Base-by-base conservation (phyloP, 805 yeast species). In the Clavispora vitiphila region DNA sequence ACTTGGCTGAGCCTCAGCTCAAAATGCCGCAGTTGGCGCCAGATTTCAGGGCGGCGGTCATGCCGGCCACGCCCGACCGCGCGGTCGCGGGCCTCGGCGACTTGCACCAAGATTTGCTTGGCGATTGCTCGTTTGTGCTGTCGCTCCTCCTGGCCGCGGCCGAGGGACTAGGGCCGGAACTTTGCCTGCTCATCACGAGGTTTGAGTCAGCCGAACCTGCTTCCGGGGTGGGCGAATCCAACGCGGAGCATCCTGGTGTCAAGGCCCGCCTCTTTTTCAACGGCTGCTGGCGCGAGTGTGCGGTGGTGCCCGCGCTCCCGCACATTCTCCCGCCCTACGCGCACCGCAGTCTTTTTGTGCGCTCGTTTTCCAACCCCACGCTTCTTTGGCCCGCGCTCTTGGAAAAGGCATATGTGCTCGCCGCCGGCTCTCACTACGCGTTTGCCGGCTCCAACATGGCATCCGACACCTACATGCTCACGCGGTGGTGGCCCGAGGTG, bases 121-220 rank as follows among this genome's bases (percentile, higher is more conserved):
- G 78, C 8, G 81, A 86, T 58, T 87, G 95, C 60, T 85, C 95
- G 0, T 78, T 86, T 55, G 86, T 86, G 3, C 79, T 89, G 2
- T 69, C 90, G 0, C 53, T 86, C 12, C 62, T 84, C 12, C 76
- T 86, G 1, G 60, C 81, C 1, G 55, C 67, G 2, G 46, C 46
- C 10, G 25, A 35, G 30, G 46, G 48, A 0, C 29, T 43, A 32
- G 58, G 60, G 15, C 34, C 11, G n/a, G 24, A 37, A 8, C 42
- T 43, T 6, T 42, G 48, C 10, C 30, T 44, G 12, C n/a, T n/a
- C n/a, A n/a, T n/a, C n/a, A n/a, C n/a, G n/a, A n/a, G n/a, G n/a
- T n/a, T n/a, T n/a, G n/a, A n/a, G n/a, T n/a, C n/a, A n/a, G n/a
- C n/a, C n/a, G n/a, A n/a, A n/a, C n/a, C n/a, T n/a, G n/a, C n/a